phyloP scores from a whole-genome alignment of 768 basidiomycete species.

The Boletus rubescentipes region DNA sequence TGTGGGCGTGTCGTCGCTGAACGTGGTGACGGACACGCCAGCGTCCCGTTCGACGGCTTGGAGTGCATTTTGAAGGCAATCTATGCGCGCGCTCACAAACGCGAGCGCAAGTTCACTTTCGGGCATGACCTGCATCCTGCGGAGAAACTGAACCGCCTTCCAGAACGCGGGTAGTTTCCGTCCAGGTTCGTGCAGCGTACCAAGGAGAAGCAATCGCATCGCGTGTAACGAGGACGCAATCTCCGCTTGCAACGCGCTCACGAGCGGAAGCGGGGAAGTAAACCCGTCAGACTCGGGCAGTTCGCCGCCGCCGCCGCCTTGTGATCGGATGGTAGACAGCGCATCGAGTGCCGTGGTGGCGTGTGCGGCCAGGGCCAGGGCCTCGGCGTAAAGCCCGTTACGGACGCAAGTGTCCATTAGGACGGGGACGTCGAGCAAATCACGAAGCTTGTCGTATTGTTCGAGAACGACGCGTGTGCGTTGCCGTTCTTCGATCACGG shows the following conservation, averaged over 20 bases:
- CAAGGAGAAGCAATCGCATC: conserved; percentile 78
- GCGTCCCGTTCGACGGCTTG: conserved; percentile 48
- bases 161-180: conserved; percentile 84
- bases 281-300: conserved; percentile 46
- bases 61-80: conserved; percentile 58
- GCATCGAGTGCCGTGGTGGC: conserved; percentile 50
- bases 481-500: conserved; percentile 69
- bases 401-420: conserved; percentile 92
- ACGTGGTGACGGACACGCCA: conserved; percentile 33
- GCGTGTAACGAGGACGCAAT: conserved; percentile 59
- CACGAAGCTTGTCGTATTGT: conserved; percentile 89
- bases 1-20: conserved; percentile 12
- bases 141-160: conserved; percentile 86
- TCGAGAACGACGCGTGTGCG: conserved; percentile 86
- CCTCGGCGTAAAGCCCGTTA: conserved; percentile 90
- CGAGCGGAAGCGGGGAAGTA: conserved; percentile 23
- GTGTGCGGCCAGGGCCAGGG: conserved; percentile 80
- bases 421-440: conserved; percentile 86
- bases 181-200: conserved; percentile 76
- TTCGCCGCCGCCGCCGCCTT: conserved; percentile 20
- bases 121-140: conserved; percentile 73
- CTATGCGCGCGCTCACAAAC: conserved; percentile 74
- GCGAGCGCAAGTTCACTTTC: conserved; percentile 81
- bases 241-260: conserved; percentile 59
- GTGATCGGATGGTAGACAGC: conserved; percentile 37